Conservation (phyloP, 139 green algal species). For the Chlamydomonas applanata region DNA sequence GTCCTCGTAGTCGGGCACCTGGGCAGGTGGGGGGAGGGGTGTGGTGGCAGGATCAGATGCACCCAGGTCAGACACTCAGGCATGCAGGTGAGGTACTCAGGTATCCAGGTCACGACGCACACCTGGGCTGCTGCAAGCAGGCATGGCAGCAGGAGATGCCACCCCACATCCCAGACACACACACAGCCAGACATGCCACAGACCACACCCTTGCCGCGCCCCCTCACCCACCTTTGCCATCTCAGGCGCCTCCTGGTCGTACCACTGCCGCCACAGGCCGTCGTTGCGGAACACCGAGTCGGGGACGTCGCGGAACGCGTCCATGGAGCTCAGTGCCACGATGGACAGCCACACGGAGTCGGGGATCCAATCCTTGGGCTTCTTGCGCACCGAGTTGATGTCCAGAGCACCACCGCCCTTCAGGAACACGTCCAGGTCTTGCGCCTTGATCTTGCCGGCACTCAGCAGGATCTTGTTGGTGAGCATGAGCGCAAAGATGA, state of each 20-base stretch:
- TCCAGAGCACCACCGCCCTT: constrained; percentile 85
- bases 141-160: no score
- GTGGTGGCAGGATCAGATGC: no score
- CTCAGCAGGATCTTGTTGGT: constrained; percentile 79
- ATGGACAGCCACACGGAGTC: constrained; percentile 87
- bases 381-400: constrained; percentile 81
- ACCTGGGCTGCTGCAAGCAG: no score
- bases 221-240: constrained; percentile 60
- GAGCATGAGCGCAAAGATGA: constrained; percentile 93
- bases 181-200: no score
- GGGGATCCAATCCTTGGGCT: constrained; percentile 93
- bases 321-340: constrained; percentile 75
- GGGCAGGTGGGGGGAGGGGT: background rate
- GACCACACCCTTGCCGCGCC: no score
- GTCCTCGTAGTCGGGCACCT: constrained; percentile 88
- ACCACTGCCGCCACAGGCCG: constrained; percentile 85
- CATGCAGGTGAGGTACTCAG: no score
- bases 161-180: no score
- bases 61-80: no score
- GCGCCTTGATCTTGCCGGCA: constrained; percentile 61
- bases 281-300: constrained; percentile 84
- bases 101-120: no score
- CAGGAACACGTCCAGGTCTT: constrained; percentile 84
- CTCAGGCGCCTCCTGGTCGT: constrained; percentile 91
- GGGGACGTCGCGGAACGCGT: constrained; percentile 77